Evolutionary conservation across 192 early-diverging fungal species (phyloP), one percentile per base, ranked within the genome.

Genomic region (Coemansia sp.): DNA sequence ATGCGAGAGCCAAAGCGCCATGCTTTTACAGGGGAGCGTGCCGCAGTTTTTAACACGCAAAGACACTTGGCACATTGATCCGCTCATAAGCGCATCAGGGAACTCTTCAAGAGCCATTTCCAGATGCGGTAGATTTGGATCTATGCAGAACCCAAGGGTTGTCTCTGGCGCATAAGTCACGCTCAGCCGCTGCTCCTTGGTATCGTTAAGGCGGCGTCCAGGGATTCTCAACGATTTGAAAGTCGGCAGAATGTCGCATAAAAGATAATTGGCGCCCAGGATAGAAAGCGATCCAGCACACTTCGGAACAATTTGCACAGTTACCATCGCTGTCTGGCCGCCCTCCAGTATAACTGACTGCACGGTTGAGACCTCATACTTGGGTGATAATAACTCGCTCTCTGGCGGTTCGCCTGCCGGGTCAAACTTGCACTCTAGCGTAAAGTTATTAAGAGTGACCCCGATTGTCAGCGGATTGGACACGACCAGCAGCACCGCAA

Each of bases 21-120:
- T 67, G 56, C 84, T 85, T 15, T 82, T 85, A 29, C 97, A 72
- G 6, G 92, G 88, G 6, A 83, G 84, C 60, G 87, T 75, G 15
- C 95, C 95, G 31, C 88, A 87, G 79, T 99, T 99, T 33, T 84
- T 90, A 16, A 99, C 81, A 56, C 92, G 88, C 53, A 97, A 46
- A 0, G 88, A 85, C 0, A 88, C 76, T 21, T 85, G 82, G 28
- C 83, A 82, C 30, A 95, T 91, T 59, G 97, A 89, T 2, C 97
- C 97, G 43, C 89, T 90, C 29, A 94, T 77, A 23, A 99, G 72
- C 2, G 84, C 80, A 9, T 89, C 87, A 0, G 95, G 95, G 40
- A 94, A 88, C 29, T 79, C 75, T 33, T 90, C 89, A 52, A 97
- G 90, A 0, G 83, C 53, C 7, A 94, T 83, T 58, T 95, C 90